Percentiles rank a stretch among this genome's conserved stretches.
Conservation (phyloP, 805 yeast genomes). For the Hermanozyma aechmeae region DNA sequence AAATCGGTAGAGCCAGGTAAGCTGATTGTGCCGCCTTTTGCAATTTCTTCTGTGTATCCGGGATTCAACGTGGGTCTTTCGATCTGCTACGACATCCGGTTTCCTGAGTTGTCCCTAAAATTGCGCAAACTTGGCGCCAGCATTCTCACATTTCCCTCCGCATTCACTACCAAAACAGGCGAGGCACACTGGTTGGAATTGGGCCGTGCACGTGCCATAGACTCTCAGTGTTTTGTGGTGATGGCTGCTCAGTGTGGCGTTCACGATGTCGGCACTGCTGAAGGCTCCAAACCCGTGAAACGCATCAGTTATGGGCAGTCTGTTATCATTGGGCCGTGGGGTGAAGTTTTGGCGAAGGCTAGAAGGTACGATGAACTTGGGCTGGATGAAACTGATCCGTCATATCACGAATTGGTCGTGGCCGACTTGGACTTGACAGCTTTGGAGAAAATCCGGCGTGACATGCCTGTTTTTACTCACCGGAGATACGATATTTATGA, state of each 20-base stretch:
- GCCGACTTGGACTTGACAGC: slow-evolving; percentile 59
- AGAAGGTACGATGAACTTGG: slow-evolving; percentile 19
- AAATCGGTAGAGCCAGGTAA: slow-evolving; percentile 76
- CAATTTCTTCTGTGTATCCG: slow-evolving; percentile 36
- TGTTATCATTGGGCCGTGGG: slow-evolving; percentile 89
- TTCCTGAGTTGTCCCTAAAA: slow-evolving; percentile 69
- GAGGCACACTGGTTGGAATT: slow-evolving; percentile 80
- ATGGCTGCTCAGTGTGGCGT: slow-evolving; percentile 85
- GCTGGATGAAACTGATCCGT: slow-evolving; percentile 19
- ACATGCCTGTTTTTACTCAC: slow-evolving; percentile 75
- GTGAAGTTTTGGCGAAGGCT: slow-evolving; percentile 54
- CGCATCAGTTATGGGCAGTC: slow-evolving; percentile 84
- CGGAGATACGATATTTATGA: slow-evolving; percentile 28
- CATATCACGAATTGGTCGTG: slow-evolving; percentile 33
- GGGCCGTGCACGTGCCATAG: slow-evolving; percentile 80
- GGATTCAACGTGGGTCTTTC: slow-evolving; percentile 53
- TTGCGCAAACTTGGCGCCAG: slow-evolving; percentile 61
- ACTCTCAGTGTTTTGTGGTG: slow-evolving; percentile 76
- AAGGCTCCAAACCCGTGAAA: slow-evolving; percentile 13
- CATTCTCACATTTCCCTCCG: slow-evolving; percentile 76
- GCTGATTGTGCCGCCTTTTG: slow-evolving; percentile 23
- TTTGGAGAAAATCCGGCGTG: slow-evolving; percentile 43
- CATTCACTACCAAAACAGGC: slow-evolving; percentile 89
- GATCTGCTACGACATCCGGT: slow-evolving; percentile 81
- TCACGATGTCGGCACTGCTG: slow-evolving; percentile 45